Evolutionary conservation across 208 protist species (phyloP).

Genomic region (Acanthamoeba polyphaga): DNA sequence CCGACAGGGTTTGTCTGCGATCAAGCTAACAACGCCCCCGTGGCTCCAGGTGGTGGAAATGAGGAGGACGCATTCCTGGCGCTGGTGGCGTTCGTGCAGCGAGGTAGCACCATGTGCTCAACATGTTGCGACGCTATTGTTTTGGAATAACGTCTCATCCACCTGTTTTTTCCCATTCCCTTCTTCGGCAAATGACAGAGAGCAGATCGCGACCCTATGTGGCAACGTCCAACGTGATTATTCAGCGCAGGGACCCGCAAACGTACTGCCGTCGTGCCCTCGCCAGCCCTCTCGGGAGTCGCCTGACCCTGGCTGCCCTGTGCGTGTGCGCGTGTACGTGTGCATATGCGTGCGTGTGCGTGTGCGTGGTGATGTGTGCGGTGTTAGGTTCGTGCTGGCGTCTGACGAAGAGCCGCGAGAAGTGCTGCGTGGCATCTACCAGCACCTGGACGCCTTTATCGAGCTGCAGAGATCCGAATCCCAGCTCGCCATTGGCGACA

Average conservation of each 20-base stretch:
- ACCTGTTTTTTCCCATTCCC: too few species aligned
- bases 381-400: neutral
- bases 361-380: neutral
- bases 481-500: too few species aligned
- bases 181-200: too few species aligned
- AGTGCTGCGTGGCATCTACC: neutral
- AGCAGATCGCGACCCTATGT: too few species aligned
- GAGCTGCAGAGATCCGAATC: neutral
- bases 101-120: neutral
- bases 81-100: neutral
- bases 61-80: neutral
- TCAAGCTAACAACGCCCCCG: too few species aligned
- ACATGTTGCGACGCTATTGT: too few species aligned
- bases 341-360: too few species aligned
- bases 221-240: too few species aligned
- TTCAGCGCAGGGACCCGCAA: neutral
- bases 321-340: too few species aligned
- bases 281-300: too few species aligned
- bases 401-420: neutral
- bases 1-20: neutral
- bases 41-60: neutral
- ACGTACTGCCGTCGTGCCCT: neutral
- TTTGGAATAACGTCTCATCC: too few species aligned
- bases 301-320: too few species aligned
- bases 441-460: conserved; percentile 1